phyloP scores from a whole-genome alignment of 371 early-diverging fungal species.

The Apophysomyces trapeziformis region DNA sequence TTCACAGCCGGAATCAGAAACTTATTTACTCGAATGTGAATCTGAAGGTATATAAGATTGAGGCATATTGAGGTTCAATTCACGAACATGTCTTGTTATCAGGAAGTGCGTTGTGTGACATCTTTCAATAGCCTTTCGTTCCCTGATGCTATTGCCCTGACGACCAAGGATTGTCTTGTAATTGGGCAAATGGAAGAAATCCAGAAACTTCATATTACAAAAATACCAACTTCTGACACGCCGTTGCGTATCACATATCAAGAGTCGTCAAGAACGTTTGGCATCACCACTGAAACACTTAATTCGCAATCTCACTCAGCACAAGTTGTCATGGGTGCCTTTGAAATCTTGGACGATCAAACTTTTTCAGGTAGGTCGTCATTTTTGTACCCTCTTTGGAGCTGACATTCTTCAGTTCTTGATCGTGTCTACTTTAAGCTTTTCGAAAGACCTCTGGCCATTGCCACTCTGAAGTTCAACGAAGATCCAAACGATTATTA shows the following conservation, averaged over 20 bases:
- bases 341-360: conserved; percentile 75
- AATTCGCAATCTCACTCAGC: conserved; percentile 30
- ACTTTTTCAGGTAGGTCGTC: conserved; percentile 63
- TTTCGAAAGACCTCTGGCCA: conserved; percentile 48
- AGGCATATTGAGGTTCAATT: background rate
- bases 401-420: conserved; percentile 25
- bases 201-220: conserved; percentile 88
- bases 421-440: conserved; percentile 53
- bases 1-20: conserved; percentile 75
- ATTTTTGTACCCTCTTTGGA: background rate
- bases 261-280: conserved; percentile 62
- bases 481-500: conserved; percentile 50
- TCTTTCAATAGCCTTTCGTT: conserved; percentile 67
- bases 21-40: conserved; percentile 88
- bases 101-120: conserved; percentile 71
- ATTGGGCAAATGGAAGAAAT: conserved; percentile 87
- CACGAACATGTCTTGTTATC: conserved; percentile 2
- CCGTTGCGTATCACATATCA: conserved; percentile 77
- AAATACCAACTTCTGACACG: conserved; percentile 71
- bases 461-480: conserved; percentile 38
- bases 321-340: conserved; percentile 47
- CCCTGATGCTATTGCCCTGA: conserved; percentile 75
- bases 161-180: conserved; percentile 64
- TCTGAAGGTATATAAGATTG: conserved; percentile 56
- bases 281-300: conserved; percentile 58